These are phyloP conservation scores for Lecanicillium sp. DNA, from an alignment of 2,329 filamentous ascomycete species.

Conservation along the genomic window DNA sequence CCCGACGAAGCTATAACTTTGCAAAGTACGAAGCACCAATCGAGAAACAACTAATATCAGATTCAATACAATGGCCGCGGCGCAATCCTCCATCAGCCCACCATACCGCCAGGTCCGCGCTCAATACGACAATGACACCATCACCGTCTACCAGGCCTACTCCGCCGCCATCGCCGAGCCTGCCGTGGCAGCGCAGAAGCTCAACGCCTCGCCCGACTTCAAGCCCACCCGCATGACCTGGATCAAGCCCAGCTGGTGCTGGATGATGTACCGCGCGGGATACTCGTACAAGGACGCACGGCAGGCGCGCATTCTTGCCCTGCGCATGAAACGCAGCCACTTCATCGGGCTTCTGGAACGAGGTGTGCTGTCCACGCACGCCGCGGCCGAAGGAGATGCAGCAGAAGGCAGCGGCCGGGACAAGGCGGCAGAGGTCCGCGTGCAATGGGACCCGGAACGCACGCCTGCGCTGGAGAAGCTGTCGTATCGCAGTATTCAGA, in stretches of 20 bases:
- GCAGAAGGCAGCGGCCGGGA: constrained; percentile 16
- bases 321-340: constrained; percentile 42
- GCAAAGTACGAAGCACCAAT: too few species aligned
- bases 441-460: constrained; percentile 60
- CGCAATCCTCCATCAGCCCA: constrained; percentile 6
- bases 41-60: too few species aligned
- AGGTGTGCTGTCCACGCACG: constrained; percentile 24
- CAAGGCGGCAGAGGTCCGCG: constrained; percentile 32
- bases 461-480: constrained; percentile 35
- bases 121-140: constrained; percentile 37
- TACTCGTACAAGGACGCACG: constrained; percentile 49
- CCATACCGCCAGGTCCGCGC: constrained; percentile 47
- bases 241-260: constrained; percentile 56
- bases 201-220: constrained; percentile 46
- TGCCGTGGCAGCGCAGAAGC: constrained; percentile 41
- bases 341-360: constrained; percentile 39
- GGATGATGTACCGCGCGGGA: constrained; percentile 57
- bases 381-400: too few species aligned
- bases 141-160: constrained; percentile 59
- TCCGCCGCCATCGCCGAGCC: constrained; percentile 41
- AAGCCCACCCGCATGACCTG: constrained; percentile 52
- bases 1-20: too few species aligned
- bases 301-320: constrained; percentile 49
- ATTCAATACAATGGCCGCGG: not conserved
- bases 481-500: constrained; percentile 50